These are phyloP conservation scores for Hypoxylon cercidicola DNA, from an alignment of 495 filamentous ascomycete species.

Conservation along the genomic window DNA sequence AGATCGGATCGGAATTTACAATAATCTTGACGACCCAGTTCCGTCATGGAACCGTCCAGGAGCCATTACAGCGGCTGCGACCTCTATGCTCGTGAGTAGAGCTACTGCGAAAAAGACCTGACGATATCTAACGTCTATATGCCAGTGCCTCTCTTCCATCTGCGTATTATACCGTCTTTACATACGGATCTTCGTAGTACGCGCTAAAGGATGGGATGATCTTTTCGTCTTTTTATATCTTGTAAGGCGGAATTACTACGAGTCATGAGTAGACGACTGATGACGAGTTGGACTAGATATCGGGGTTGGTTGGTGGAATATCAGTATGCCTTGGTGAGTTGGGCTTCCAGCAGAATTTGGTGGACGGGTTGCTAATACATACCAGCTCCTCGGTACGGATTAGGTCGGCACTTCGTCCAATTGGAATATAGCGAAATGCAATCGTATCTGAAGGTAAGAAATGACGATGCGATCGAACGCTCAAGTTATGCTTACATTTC, in stretches of 20 bases:
- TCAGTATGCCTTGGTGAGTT: constrained; percentile 41
- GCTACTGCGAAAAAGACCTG: not conserved
- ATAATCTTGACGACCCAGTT: constrained; percentile 43
- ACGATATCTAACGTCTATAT: constrained; percentile 3
- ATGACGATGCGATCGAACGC: not conserved
- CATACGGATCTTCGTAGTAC: constrained; percentile 41
- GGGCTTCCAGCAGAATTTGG: not conserved
- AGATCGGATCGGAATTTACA: constrained; percentile 31
- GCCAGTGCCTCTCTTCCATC: constrained; percentile 44
- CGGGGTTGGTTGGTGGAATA: constrained; percentile 40
- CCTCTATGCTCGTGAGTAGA: constrained; percentile 26
- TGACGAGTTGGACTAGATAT: constrained; percentile 17
- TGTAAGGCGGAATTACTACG: constrained; percentile 18
- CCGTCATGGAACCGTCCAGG: constrained; percentile 42
- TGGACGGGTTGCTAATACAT: not conserved
- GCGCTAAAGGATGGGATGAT: constrained; percentile 44
- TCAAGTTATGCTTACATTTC: not conserved
- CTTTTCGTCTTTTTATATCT: constrained; percentile 47
- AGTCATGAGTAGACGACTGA: constrained; percentile 2
- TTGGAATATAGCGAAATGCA: constrained; percentile 7
- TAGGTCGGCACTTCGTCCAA: constrained; percentile 22
- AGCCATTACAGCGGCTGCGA: constrained; percentile 12
- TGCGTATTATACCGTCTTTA: constrained; percentile 45
- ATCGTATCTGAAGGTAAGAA: constrained; percentile 27
- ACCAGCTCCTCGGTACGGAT: constrained; percentile 21